A percentile compares a stretch with the other conserved stretches of the same genome.
Evolutionary conservation across 192 early-diverging fungal genomes (phyloP).

Genomic region (Podila minutissima): DNA sequence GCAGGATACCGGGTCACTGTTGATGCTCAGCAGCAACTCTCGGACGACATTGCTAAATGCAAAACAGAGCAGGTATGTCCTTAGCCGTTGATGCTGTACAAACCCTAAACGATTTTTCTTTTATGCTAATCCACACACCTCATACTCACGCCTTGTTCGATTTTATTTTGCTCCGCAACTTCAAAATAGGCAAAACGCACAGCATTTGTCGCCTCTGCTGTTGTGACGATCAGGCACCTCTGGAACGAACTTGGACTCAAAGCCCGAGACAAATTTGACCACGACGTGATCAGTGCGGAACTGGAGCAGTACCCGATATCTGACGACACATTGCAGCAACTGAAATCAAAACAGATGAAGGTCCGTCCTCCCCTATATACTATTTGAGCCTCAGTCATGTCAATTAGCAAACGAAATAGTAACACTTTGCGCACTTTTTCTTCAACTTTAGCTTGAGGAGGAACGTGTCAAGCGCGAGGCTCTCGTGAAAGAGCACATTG

Average conservation of each 20-base stretch:
- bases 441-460: conserved; percentile 16
- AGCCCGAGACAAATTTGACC: conserved; percentile 29
- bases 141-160: neutral
- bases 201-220: conserved; percentile 12
- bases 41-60: conserved; percentile 31
- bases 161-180: neutral
- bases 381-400: neutral
- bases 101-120: neutral
- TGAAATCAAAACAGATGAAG: conserved; percentile 26
- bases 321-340: conserved; percentile 26
- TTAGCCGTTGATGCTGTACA: too few species aligned
- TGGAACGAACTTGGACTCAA: conserved; percentile 37
- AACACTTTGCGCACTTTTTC: neutral
- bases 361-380: neutral
- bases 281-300: conserved; percentile 13
- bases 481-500: conserved; percentile 26
- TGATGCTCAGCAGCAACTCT: conserved; percentile 28
- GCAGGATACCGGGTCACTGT: conserved; percentile 25
- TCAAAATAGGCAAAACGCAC: conserved; percentile 20
- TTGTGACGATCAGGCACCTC: conserved; percentile 21
- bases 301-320: conserved; percentile 7
- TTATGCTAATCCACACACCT: neutral
- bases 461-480: conserved; percentile 27
- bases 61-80: conserved; percentile 30
- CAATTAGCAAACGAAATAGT: neutral